phyloP scores from a whole-genome alignment of 73 alveolate species.

The Paramecium pentaurelia region DNA sequence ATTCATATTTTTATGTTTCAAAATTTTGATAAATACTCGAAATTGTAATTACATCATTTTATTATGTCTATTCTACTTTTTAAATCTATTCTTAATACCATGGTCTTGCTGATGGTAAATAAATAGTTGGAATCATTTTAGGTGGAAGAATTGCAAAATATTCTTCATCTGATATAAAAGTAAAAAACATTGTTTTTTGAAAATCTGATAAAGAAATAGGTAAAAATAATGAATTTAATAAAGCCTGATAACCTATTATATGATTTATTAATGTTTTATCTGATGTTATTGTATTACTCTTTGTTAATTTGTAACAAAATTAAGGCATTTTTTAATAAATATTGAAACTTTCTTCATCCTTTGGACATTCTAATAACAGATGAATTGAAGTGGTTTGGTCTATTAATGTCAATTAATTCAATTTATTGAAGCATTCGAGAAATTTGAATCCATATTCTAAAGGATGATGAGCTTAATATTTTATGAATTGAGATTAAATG shows the following conservation, averaged over 20 bases:
- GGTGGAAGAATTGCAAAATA: constrained; percentile 1
- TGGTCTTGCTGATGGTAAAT: background rate
- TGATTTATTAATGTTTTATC: background rate
- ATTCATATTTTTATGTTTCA: background rate
- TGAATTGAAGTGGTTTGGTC: background rate
- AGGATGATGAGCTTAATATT: background rate
- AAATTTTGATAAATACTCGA: background rate
- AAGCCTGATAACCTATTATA: background rate
- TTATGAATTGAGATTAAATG: background rate
- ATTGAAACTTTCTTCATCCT: background rate
- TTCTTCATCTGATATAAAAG: background rate
- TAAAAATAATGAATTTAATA: background rate
- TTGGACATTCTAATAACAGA: background rate
- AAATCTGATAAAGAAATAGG: background rate
- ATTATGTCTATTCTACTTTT: background rate
- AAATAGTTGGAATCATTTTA: background rate
- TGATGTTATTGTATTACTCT: background rate
- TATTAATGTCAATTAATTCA: background rate
- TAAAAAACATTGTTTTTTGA: background rate
- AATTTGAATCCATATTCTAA: background rate
- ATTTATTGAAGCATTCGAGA: background rate
- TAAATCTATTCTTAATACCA: background rate
- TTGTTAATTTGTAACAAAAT: background rate
- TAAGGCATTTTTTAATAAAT: background rate
- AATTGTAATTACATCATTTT: background rate